Evolutionary conservation across 1,284 basidiomycete genomes (phyloP), one percentile per base, ranked within the genome.

Genomic region (Malassezia yamatoensis): DNA sequence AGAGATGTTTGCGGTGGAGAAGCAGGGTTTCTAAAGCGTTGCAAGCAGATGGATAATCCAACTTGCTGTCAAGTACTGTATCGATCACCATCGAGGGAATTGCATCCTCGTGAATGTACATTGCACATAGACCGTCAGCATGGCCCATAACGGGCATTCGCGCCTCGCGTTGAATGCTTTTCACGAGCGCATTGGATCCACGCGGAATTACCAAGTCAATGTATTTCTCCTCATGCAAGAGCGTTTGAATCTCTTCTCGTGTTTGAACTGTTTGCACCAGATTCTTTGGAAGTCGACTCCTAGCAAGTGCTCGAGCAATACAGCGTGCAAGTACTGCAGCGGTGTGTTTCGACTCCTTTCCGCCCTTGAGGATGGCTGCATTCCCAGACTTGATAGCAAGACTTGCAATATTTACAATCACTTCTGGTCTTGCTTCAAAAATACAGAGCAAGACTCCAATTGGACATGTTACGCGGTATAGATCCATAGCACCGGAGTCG

Each of bases 141-240:
- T 99, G 94, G 1, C 94, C 94, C 90, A 98, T 96, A 43, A 99
- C 94, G 1, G 94, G 86, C 62, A 99, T 96, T 53, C 86, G 81
- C 0, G 93, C 94, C 60, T 81, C 83, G 59, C 88, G 85, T 75
- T 96, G 88, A 55, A 99, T 96, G 72, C 79, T 85, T 59, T 79
- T 81, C 11, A 98, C 94, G 20, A 99, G 83, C 66, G 82, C 83
- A 68, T 93, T 94, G 68, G 90, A 90, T 13, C 94, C 94, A 51
- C 94, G 80, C 0, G 94, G 94, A 75, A 98, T 96, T 53, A 98
- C 91, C 11, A 99, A 80, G 76, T 98, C 91, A 68, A 99, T 96
- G 76, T 90, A 90, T 49, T 83, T 81, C 72, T 96, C 91, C 70
- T 93, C 81, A 6, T 83, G 79, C 3, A 99, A 82, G 34, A 99